phyloP scores from a whole-genome alignment of 2,329 filamentous ascomycete genomes.

The Colletotrichum agaves region DNA sequence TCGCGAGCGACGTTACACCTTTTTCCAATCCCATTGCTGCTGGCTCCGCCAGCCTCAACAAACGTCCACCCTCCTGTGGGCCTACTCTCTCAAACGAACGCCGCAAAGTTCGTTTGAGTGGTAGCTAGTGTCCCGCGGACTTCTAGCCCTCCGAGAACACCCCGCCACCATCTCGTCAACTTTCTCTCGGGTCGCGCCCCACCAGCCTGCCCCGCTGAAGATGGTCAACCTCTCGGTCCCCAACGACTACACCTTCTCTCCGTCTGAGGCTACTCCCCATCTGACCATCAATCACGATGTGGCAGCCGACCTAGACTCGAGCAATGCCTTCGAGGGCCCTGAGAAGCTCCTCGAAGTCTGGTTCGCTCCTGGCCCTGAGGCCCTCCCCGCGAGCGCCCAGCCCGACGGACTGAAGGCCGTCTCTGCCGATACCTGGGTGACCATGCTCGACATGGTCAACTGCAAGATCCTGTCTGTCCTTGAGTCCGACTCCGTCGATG shows the following conservation, averaged over 20 bases:
- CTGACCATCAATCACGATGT: conserved; percentile 97
- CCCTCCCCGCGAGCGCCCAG: conserved; percentile 76
- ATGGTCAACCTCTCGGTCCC: conserved; percentile 89
- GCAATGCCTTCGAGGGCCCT: conserved; percentile 96
- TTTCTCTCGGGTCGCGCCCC: conserved; percentile 40
- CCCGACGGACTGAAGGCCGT: conserved; percentile 88
- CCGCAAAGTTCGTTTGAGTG: conserved; percentile 96
- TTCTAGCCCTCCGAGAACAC: conserved; percentile 47
- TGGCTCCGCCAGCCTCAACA: conserved; percentile 86
- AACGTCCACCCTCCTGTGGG: conserved; percentile 79
- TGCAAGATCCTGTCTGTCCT: conserved; percentile 97
- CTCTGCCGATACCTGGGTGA: conserved; percentile 86
- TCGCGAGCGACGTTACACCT: conserved; percentile 70
- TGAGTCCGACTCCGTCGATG: conserved; percentile 92
- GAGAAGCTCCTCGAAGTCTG: conserved; percentile 99
- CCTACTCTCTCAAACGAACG: conserved; percentile 97
- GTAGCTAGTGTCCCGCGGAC: conserved; percentile 96
- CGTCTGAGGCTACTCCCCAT: conserved; percentile 85
- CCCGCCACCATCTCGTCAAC: conserved; percentile 33
- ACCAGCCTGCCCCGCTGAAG: conserved; percentile 25
- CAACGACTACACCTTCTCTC: conserved; percentile 83
- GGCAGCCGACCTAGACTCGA: conserved; percentile 90
- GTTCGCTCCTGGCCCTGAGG: conserved; percentile 85
- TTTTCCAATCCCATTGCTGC: conserved; percentile 65
- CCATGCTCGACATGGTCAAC: conserved; percentile 97